Evolutionary conservation across 257 asterid species (phyloP).

Genomic region (Primulina eburnea): DNA sequence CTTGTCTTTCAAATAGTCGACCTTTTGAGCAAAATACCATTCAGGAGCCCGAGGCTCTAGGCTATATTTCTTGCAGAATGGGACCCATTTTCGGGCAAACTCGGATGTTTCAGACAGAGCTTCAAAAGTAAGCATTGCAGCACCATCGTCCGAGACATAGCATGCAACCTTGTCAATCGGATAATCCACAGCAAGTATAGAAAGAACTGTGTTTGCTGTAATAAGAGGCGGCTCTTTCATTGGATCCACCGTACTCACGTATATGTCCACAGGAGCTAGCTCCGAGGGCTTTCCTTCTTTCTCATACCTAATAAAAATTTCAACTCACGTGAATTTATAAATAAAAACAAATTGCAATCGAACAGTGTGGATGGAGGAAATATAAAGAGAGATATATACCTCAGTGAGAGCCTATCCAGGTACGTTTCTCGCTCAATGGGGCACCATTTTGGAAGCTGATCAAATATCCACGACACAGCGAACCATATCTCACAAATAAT

Average conservation of each 20-base stretch:
- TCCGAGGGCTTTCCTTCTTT: constrained; percentile 73
- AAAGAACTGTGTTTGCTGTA: constrained; percentile 68
- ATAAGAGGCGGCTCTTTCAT: constrained; percentile 72
- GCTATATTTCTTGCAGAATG: constrained; percentile 62
- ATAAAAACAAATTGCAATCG: not conserved
- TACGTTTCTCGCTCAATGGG: constrained; percentile 66
- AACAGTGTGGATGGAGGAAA: not conserved
- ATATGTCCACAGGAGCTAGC: constrained; percentile 60
- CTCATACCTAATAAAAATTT: constrained; percentile 41
- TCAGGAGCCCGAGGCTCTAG: constrained; percentile 77
- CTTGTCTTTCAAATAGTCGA: constrained; percentile 71
- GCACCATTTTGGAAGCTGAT: constrained; percentile 70
- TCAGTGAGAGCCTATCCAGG: constrained; percentile 62
- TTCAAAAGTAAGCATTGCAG: constrained; percentile 73
- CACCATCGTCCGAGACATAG: constrained; percentile 74
- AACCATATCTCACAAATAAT: constrained; percentile 78
- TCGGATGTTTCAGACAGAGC: constrained; percentile 70
- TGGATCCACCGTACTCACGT: constrained; percentile 81
- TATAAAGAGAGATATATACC: constrained; percentile 35
- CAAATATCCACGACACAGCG: constrained; percentile 69
- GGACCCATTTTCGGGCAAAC: constrained; percentile 73
- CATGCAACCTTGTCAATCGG: constrained; percentile 70
- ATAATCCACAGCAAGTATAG: constrained; percentile 70
- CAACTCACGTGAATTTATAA: not conserved
- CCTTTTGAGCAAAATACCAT: constrained; percentile 63